Base-by-base conservation (phyloP, 106 monocot species). In the Triglochin maritima region DNA sequence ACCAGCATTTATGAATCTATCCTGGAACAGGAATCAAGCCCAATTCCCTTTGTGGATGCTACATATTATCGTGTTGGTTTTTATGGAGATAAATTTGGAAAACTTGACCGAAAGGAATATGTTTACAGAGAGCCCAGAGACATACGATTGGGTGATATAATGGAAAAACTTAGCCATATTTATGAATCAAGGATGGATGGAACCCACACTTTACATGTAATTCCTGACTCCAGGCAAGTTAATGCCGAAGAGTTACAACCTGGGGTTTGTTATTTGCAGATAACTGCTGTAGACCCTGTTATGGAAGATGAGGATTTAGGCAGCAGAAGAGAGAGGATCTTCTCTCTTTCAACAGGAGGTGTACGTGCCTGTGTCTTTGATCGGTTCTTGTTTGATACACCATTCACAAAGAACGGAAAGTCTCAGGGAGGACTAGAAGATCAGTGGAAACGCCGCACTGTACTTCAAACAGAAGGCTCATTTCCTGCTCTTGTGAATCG, bases 241-340 rank as follows among this genome's bases (percentile, higher is more conserved):
- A 89, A 89, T 72, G 86, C 89, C 5, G 92, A 89, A 41, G 98
- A 99, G 59, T 78, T 99, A 60, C 92, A 99, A 63, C 79, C 98
- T 62, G 88, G 86, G 49, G 89, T 99, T 3, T 92, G 98, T 72
- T 99, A 99, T 69, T 79, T 99, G 43, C 98, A 99, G 71, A 92
- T 99, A 71, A 99, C 92, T 9, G 98, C 98, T 43, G 98, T 92
- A 29, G 98, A 99, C 70, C 86, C 98, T 72, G 98, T 99, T 60
- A 92, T 99, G 98, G 98, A 99, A 68, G 98, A 91, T 77, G 98
- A 99, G 74, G 98, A 99, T 54, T 68, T 99, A 53, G 86, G 84
- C 6, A 92, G 88, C 66, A 79, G 98, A 66, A 79, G 92, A 79
- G 92, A 99, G 60, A 88, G 98, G 60, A 83, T 89, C 44, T 86